Evolutionary conservation across 257 asterid genomes (phyloP).

Genomic region (Thymus quinquecostatus): DNA sequence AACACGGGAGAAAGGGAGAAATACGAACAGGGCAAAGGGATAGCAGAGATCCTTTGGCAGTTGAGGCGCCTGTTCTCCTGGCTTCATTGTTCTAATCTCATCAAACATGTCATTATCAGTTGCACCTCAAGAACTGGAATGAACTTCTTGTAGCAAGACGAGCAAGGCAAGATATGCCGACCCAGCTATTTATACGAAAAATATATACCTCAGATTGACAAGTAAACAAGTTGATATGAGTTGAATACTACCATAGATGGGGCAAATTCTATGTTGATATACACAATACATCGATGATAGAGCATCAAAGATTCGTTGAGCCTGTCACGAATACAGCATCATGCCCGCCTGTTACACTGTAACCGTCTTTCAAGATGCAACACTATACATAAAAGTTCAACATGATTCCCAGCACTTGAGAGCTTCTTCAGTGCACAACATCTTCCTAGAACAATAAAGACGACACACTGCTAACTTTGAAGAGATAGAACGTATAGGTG

Average conservation of each 20-base stretch:
- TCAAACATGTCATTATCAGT: background rate
- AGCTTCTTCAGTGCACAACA: background rate
- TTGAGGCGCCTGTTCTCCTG: background rate
- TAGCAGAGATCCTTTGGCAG: background rate
- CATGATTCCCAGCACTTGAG: constrained; percentile 6
- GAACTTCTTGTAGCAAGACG: background rate
- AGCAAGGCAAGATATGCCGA: background rate
- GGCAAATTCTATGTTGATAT: background rate
- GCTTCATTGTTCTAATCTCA: background rate
- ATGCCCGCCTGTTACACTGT: constrained; percentile 14
- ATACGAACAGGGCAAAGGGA: background rate
- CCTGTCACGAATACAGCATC: background rate
- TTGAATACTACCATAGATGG: background rate
- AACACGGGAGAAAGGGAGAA: background rate
- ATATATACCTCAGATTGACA: background rate
- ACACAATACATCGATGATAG: background rate
- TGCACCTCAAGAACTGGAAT: background rate
- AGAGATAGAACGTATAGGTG: too few relatives aligned
- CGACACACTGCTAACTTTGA: background rate
- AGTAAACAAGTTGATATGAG: too few relatives aligned
- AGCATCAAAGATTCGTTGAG: background rate
- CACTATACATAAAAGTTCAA: background rate
- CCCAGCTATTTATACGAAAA: background rate
- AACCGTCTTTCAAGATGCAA: background rate
- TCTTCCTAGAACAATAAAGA: background rate